Conservation (phyloP, 192 early-diverging fungal genomes). For the Umbelopsis ramanniana region DNA sequence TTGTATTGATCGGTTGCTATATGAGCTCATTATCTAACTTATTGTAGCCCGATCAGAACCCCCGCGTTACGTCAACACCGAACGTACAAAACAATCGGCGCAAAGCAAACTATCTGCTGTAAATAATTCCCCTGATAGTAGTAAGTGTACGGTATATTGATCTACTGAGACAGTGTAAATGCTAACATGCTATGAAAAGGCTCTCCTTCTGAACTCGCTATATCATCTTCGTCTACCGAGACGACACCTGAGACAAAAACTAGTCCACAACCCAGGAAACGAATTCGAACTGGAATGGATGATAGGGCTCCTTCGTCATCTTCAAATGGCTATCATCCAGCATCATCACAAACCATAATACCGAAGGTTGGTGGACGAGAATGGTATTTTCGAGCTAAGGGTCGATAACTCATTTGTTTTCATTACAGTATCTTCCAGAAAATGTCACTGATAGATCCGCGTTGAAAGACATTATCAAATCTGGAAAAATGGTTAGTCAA, state of each 20-base stretch:
- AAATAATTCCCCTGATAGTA: slow-evolving; percentile 4
- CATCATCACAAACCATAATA: neutral
- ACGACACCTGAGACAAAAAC: neutral
- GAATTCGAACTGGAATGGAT: neutral
- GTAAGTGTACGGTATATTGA: neutral
- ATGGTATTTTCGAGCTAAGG: neutral
- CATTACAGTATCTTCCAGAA: neutral
- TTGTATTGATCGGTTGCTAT: neutral
- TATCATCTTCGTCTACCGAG: neutral
- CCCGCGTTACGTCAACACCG: neutral
- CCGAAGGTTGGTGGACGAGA: neutral
- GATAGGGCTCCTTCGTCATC: neutral
- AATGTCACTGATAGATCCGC: neutral
- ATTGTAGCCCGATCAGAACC: neutral
- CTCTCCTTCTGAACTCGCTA: neutral
- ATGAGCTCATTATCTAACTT: neutral
- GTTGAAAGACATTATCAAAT: slow-evolving; percentile 2
- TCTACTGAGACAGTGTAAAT: neutral
- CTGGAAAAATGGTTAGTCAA: slow-evolving; percentile 2
- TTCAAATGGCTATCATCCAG: neutral
- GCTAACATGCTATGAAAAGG: neutral
- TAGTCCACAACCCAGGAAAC: slow-evolving; percentile 1
- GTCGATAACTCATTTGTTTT: neutral
- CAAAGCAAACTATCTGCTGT: slow-evolving; percentile 5
- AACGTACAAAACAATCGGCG: neutral